Base-by-base conservation (phyloP, 108 stramenopile species). In the Cyclotella kingstonii region DNA sequence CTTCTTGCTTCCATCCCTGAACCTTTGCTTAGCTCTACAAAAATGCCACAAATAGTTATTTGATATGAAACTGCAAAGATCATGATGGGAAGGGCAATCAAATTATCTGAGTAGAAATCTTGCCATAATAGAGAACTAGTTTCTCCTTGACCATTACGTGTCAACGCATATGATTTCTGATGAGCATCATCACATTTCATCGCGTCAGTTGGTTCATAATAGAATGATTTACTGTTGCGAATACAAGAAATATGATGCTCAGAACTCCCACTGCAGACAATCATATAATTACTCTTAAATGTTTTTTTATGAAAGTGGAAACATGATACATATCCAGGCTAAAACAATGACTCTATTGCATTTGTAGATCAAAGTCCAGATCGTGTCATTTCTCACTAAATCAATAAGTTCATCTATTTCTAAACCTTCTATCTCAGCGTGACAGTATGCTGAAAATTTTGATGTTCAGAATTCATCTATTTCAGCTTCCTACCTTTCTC, bases 21-120 rank as follows among this genome's bases (percentile, higher is more conserved):
- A 48, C 22, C 21, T 11, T n/a, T 11, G 49, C 56, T 59, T 15
- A 87, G 46, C 52, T 91, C 89, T 38, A 82, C 76, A 39, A 80
- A 91, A 36, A 91, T 87, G 18, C 80, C 69, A 44, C 78, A 83
- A 15, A 91, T 86, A 65, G 87, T 91, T n/a, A 87, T 81, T 74
- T 91, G 89, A 42, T 84, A 91, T 12, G 81, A 82, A 64, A 87
- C 87, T 5, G 89, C 89, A 82, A 87, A 91, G 17, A 91, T 76
- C 8, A 87, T 70, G 28, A 91, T 87, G 28, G 89, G 89, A 70
- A 82, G 87, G n/a, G 89, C 89, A 41, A 51, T 64, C 3, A 91
- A 42, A 0, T 87, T 73, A 53, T 78, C 60, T 10, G 54, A 55
- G 19, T 53, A 64, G 2, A 60, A 79, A 7, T 52, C 58, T 2